phyloP scores from a whole-genome alignment of 345 rosid genomes.

The Erucastrum elatum region DNA sequence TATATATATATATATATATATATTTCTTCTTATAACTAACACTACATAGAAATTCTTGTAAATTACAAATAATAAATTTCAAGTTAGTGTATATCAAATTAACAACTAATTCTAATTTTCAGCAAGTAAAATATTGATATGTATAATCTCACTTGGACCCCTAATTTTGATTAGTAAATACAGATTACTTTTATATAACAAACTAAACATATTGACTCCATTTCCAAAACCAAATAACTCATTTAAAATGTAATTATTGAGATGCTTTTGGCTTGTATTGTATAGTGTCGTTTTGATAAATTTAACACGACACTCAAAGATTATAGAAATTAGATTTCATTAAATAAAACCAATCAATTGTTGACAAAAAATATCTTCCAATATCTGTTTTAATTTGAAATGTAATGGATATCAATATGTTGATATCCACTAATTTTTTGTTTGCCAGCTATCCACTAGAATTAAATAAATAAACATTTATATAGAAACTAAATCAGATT shows the following conservation, averaged over 20 bases:
- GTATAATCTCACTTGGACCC: background rate
- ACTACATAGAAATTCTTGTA: too few relatives aligned
- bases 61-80: background rate
- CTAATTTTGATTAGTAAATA: too few relatives aligned
- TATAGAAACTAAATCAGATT: background rate
- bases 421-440: background rate
- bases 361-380: background rate
- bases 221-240: too few relatives aligned
- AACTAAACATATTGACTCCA: too few relatives aligned
- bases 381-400: background rate
- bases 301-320: background rate
- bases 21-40: too few relatives aligned
- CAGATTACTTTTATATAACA: too few relatives aligned
- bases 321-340: too few relatives aligned
- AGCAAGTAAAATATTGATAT: background rate
- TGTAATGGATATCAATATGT: background rate
- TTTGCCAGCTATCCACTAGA: background rate
- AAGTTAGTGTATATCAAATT: background rate
- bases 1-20: too few relatives aligned
- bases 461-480: background rate
- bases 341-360: background rate
- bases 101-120: background rate
- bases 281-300: too few relatives aligned
- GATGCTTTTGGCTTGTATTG: too few relatives aligned
- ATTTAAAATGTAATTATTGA: too few relatives aligned